Base-by-base conservation (phyloP, 1,284 basidiomycete genomes). In the Puccinia triticina region DNA sequence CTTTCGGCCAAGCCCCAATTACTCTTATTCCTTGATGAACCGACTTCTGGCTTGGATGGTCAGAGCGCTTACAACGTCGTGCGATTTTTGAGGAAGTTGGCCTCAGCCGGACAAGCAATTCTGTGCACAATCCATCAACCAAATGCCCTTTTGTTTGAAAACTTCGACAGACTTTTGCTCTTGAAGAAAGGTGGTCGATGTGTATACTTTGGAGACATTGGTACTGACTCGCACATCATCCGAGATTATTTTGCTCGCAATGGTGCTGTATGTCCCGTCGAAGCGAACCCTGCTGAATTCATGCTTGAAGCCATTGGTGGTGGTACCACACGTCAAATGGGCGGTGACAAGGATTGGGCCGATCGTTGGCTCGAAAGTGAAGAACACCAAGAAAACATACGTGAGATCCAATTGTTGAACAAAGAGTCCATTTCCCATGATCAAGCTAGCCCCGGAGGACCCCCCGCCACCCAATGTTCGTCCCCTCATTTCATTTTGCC, bases 1-100 rank as follows among this genome's bases (percentile, higher is more conserved):
- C 87, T 91, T 5, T 90, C 90, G 50, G 89, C 89, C 85, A 87
- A 88, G 83, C 88, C 85, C 43, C 84, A 86, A 50, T 85, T 87
- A 83, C 85, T 88, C 11, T 83, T 88, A n/a, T 88, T 88, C 85
- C 85, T 84, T 50, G 86, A 87, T 77, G 86, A 86, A 82, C 87
- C 84, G 64, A 94, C 92, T 0, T 93, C 93, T 16, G 94, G 95
- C 66, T 88, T 96, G 40, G 94, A 96, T 86, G 94, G 93, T 1
- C 94, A 95, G 86, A 92, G 91, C 73, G 94, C 95, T 0, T 95
- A 93, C 92, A 92, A 92, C 21, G 94, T 96, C 85, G 89, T 94
- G 75, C 89, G 90, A 1, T 92, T 96, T 86, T 89, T 96, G 74
- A 90, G 92, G 40, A 91, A 92, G 83, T 90, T 96, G n/a, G 92